Percentiles rank a stretch among this genome's conserved stretches.
Evolutionary conservation across 495 filamentous ascomycete species (phyloP).

Genomic region (Trypethelium eluteriae): DNA sequence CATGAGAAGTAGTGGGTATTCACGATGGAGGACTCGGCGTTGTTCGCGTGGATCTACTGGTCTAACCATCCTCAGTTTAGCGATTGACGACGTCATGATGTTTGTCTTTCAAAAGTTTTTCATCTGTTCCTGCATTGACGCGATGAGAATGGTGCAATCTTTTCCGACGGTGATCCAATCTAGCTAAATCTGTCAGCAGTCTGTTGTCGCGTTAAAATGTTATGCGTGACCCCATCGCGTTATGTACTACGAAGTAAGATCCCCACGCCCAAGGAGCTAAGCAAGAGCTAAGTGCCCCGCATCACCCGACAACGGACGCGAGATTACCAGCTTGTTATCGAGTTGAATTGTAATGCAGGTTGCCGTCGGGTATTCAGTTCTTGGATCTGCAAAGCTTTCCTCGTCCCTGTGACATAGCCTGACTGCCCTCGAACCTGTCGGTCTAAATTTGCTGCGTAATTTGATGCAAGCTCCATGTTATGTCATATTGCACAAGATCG

Average conservation of each 20-base stretch:
- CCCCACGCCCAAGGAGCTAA: neutral
- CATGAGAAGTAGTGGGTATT: neutral
- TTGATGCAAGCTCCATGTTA: neutral
- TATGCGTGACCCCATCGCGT: neutral
- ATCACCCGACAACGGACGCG: neutral
- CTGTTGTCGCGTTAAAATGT: neutral
- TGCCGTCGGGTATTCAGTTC: too few relatives aligned
- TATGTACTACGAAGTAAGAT: neutral
- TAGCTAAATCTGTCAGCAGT: too few relatives aligned
- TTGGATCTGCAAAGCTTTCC: too few relatives aligned
- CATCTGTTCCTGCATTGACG: constrained; percentile 6
- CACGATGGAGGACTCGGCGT: neutral
- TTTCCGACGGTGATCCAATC: neutral
- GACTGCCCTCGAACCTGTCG: neutral
- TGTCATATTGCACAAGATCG: neutral
- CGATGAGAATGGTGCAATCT: neutral
- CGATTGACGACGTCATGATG: constrained; percentile 10
- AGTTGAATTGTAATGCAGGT: neutral
- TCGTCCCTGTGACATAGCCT: neutral
- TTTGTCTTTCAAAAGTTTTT: neutral
- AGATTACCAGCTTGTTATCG: neutral
- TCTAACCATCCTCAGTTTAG: constrained; percentile 10
- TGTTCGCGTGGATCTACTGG: neutral
- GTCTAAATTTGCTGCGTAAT: neutral
- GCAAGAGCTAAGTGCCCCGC: neutral